Percentiles rank a stretch among this genome's conserved stretches.
phyloP scores from a whole-genome alignment of 2,329 filamentous ascomycete species.

The Colletotrichum limetticola region DNA sequence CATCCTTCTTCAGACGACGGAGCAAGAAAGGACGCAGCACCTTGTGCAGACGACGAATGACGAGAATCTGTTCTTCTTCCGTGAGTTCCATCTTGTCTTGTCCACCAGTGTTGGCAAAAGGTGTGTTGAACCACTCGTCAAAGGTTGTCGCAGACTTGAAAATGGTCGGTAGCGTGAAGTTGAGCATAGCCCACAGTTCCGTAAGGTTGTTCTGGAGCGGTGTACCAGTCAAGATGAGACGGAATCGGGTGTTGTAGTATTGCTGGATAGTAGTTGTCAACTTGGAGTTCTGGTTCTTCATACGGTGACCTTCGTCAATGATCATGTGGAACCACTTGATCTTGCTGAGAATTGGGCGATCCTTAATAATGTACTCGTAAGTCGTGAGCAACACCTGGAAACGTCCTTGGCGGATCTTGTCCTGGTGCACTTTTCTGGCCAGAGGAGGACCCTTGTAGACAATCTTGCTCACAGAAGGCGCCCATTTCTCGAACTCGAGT shows the following conservation, averaged over 20 bases:
- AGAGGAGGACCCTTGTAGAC: constrained; percentile 98
- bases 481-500: constrained; percentile 98
- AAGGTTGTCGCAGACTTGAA: constrained; percentile 99
- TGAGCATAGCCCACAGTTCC: constrained; percentile 97
- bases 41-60: constrained; percentile 98
- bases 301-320: constrained; percentile 98
- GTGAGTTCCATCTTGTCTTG: constrained; percentile 99
- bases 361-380: constrained; percentile 99
- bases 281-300: constrained; percentile 99
- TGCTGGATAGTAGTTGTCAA: constrained; percentile 93
- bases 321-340: constrained; percentile 99
- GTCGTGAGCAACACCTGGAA: constrained; percentile 98
- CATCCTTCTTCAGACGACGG: constrained; percentile 98
- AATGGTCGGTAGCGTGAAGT: constrained; percentile 97
- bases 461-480: constrained; percentile 84
- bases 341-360: constrained; percentile 93
- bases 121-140: constrained; percentile 99
- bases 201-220: constrained; percentile 96
- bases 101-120: constrained; percentile 96
- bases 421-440: constrained; percentile 87
- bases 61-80: constrained; percentile 99
- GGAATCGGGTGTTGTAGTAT: constrained; percentile 95
- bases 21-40: constrained; percentile 96
- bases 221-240: constrained; percentile 96
- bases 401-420: constrained; percentile 91